Evolutionary conservation across 305 asterid genomes (phyloP), one percentile per base, ranked within the genome.

Genomic region (Plantago rigida): DNA sequence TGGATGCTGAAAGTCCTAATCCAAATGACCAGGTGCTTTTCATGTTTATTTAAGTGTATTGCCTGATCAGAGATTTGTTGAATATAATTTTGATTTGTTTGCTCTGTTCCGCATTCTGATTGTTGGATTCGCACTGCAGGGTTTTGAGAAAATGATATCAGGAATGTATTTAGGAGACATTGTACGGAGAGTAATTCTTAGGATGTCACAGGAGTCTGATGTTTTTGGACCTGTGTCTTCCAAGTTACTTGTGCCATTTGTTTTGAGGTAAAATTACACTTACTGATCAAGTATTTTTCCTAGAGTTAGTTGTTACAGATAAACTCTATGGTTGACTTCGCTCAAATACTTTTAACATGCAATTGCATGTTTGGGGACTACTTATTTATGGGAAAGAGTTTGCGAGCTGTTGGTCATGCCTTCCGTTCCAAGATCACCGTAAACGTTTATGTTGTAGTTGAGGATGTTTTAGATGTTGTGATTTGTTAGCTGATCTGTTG

Each of bases 131-230:
- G 3, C 77, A 65, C 65, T 85, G 74, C 75, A 87, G 97, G 94
- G 94, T 46, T 89, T 84, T 67, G 97, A 89, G 83, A 89, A 87
- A 81, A 83, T 89, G 95, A 85, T 89, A 69, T 87, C 97, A 3
- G 97, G 94, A 65, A 83, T 89, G 96, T 89, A 89, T 73, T 70
- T 89, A 22, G 97, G 97, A 63, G 97, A 89, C 59, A 82, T 87
- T 59, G 97, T 87, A 46, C 76, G 97, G 50, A 81, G 97, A 77
- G 89, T 89, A 46, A 68, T 89, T 65, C 90, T 84, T 59, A 81
- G 76, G 60, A 87, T 89, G 84, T 80, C 86, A 0, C 69, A 74
- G 62, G 96, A 87, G 69, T 81, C 81, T 0, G 88, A 82, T 67
- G 81, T 73, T 65, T 79, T 87, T 56, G 93, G 89, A 56, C 81